These are phyloP conservation scores for Hypoxylon subgilvum DNA, from an alignment of 495 filamentous ascomycete species.

Conservation along the genomic window DNA sequence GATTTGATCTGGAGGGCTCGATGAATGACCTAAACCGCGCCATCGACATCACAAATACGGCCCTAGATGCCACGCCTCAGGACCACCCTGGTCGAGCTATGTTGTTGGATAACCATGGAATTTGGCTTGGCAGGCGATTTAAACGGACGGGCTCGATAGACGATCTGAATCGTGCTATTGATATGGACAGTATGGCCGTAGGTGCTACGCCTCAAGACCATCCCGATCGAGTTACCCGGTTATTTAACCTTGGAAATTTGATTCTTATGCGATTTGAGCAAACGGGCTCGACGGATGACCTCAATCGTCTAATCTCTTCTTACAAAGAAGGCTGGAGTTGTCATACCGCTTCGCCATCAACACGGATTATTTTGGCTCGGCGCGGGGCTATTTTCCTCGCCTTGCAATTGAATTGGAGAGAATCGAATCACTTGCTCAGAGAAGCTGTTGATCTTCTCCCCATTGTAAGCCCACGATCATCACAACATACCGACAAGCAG, in stretches of 20 bases:
- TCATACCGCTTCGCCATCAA: constrained; percentile 2
- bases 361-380: constrained; percentile 6
- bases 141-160: neutral
- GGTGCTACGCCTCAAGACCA: constrained; percentile 17
- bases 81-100: too few species aligned
- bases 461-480: constrained; percentile 18
- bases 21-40: too few species aligned
- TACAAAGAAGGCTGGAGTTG: constrained; percentile 23
- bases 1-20: neutral
- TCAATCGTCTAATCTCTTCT: neutral
- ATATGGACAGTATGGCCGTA: neutral
- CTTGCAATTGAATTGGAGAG: constrained; percentile 5
- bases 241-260: constrained; percentile 5
- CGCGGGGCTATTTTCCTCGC: constrained; percentile 1
- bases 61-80: too few species aligned
- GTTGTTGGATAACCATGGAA: too few species aligned
- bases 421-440: constrained; percentile 6
- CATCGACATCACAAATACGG: too few species aligned
- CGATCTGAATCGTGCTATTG: constrained; percentile 7
- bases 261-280: constrained; percentile 5
- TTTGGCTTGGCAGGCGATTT: too few species aligned
- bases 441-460: constrained; percentile 29
- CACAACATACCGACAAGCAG: constrained; percentile 36
- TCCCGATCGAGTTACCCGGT: neutral
- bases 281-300: constrained; percentile 13